phyloP scores from a whole-genome alignment of 345 rosid species.

The Hevea brasiliensis region DNA sequence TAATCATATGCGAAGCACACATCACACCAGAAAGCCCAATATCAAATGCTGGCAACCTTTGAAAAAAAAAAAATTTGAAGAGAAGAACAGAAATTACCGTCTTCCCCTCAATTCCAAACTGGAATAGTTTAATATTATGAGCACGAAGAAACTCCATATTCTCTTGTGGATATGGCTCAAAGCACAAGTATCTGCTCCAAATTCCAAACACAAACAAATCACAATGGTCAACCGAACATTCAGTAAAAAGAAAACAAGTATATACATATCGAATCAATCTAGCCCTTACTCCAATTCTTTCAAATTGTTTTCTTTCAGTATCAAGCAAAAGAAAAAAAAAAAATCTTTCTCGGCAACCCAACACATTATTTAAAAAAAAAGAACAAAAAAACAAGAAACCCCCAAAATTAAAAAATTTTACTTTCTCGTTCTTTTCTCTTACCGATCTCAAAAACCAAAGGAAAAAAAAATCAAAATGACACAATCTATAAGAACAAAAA shows the following conservation, averaged over 20 bases:
- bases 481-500: neutral
- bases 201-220: neutral
- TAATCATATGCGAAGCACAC: too few relatives aligned
- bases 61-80: neutral
- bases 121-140: slow-evolving; percentile 61
- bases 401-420: too few relatives aligned
- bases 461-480: neutral
- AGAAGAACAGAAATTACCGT: slow-evolving; percentile 35
- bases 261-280: neutral
- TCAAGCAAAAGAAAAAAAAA: too few relatives aligned
- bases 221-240: neutral
- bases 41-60: neutral
- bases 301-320: too few relatives aligned
- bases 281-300: too few relatives aligned
- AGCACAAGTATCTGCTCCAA: slow-evolving; percentile 67
- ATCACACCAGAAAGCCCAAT: neutral
- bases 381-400: neutral
- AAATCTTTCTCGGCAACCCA: neutral
- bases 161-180: slow-evolving; percentile 78
- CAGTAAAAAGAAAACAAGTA: neutral
- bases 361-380: neutral
- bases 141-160: slow-evolving; percentile 53
- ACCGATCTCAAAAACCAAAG: neutral
- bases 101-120: slow-evolving; percentile 81
- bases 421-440: too few relatives aligned